Conservation (phyloP, 805 yeast genomes). For the Candida sonorensis region DNA sequence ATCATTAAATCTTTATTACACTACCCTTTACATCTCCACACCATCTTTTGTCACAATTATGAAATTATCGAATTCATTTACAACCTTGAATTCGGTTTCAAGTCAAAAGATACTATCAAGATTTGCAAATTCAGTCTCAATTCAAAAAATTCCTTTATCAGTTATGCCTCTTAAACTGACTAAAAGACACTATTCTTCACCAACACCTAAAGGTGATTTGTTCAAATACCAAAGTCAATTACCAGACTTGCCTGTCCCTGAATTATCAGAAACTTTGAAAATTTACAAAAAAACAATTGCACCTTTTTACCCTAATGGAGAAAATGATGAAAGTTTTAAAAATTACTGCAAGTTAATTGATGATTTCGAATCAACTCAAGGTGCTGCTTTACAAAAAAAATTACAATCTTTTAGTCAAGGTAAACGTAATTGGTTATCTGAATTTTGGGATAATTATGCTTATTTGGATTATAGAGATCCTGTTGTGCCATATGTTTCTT, state of each 20-base stretch:
- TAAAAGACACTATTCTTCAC: no score
- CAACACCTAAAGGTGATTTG: no score
- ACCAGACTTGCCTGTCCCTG: conserved; percentile 86
- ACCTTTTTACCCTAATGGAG: conserved; percentile 53
- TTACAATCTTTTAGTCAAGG: conserved; percentile 48
- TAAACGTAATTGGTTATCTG: conserved; percentile 80
- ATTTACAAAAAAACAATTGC: conserved; percentile 66
- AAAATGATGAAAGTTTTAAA: conserved; percentile 30
- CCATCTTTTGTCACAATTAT: no score
- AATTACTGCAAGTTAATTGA: conserved; percentile 51
- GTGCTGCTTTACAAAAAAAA: conserved; percentile 67
- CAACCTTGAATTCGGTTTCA: no score
- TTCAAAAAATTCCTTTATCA: no score
- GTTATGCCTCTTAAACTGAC: no score
- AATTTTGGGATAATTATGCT: conserved; percentile 92
- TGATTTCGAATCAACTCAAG: conserved; percentile 57
- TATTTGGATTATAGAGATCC: conserved; percentile 90
- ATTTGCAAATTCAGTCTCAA: no score
- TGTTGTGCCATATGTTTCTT: conserved; percentile 89
- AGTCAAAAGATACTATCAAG: no score
- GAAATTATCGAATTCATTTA: no score
- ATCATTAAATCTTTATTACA: no score
- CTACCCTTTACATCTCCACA: no score
- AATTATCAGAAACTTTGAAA: conserved; percentile 59
- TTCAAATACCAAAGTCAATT: conserved; percentile 65